A percentile compares a stretch with the other conserved stretches of the same genome.
Conservation (phyloP, 2,329 filamentous ascomycete genomes). For the Phoma sp. region DNA sequence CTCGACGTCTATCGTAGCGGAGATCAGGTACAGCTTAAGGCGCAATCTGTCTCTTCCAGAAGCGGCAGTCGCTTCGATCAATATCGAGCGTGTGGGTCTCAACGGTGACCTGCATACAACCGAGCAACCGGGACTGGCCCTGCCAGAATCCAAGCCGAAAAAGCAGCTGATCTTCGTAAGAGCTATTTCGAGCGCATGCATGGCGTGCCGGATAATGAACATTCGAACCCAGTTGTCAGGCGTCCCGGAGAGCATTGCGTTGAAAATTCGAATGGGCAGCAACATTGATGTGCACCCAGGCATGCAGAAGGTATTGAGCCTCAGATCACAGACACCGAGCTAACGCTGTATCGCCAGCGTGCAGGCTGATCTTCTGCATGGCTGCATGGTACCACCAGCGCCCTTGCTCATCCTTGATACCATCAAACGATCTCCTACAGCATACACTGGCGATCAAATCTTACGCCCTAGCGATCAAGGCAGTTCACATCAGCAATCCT, state of each 20-base stretch:
- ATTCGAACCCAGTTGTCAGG: neutral
- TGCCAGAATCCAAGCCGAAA: constrained; percentile 19
- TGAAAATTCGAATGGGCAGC: neutral
- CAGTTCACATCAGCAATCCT: neutral
- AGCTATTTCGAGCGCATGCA: constrained; percentile 25
- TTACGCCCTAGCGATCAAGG: neutral
- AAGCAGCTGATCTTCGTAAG: constrained; percentile 24
- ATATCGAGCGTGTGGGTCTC: constrained; percentile 32
- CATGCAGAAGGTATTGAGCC: neutral
- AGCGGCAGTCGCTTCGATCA: constrained; percentile 25
- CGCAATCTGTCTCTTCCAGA: constrained; percentile 15
- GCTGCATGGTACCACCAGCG: constrained; percentile 14
- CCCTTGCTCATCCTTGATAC: constrained; percentile 11
- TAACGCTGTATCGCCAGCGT: constrained; percentile 7
- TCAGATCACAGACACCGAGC: constrained; percentile 3
- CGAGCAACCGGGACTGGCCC: constrained; percentile 35
- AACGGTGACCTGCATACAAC: constrained; percentile 32
- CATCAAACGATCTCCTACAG: constrained; percentile 3
- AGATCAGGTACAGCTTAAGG: constrained; percentile 9
- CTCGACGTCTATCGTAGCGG: constrained; percentile 1
- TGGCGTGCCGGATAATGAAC: neutral
- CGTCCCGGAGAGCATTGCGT: neutral
- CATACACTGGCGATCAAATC: neutral
- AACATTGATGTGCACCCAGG: neutral
- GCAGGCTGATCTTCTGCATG: constrained; percentile 15